These are phyloP conservation scores for Fusarium tricinctum DNA, from an alignment of 2,329 filamentous ascomycete genomes.

Conservation along the genomic window DNA sequence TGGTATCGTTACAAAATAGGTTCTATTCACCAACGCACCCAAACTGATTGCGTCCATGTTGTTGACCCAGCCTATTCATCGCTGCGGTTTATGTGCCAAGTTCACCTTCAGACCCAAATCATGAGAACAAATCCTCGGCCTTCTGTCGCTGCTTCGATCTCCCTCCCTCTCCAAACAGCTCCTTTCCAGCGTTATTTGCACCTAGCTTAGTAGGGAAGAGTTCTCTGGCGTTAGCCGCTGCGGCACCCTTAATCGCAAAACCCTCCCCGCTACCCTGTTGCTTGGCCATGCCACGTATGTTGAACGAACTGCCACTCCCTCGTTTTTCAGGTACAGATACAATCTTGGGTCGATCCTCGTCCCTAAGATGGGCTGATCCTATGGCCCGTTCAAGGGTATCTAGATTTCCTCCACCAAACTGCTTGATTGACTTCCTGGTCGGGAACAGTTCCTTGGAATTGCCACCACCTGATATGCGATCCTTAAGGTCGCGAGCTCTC, in stretches of 20 bases:
- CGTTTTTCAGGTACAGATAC: conserved; percentile 66
- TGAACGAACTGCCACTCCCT: conserved; percentile 62
- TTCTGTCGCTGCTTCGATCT: conserved; percentile 70
- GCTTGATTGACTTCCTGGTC: conserved; percentile 48
- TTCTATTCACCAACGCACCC: conserved; percentile 36
- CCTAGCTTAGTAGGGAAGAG: conserved; percentile 76
- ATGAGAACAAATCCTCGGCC: conserved; percentile 81
- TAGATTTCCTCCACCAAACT: conserved; percentile 51
- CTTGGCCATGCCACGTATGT: conserved; percentile 71
- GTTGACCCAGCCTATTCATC: conserved; percentile 9
- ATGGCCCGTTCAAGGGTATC: conserved; percentile 58
- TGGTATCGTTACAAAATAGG: conserved; percentile 50
- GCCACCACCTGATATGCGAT: conserved; percentile 52
- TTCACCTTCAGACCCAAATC: conserved; percentile 55
- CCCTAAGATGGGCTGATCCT: conserved; percentile 55
- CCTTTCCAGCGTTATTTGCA: conserved; percentile 73
- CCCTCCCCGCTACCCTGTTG: conserved; percentile 63
- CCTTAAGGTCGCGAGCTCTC: conserved; percentile 54
- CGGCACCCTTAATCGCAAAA: conserved; percentile 76
- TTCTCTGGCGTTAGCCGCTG: conserved; percentile 67
- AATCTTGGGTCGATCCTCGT: conserved; percentile 66
- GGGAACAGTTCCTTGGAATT: conserved; percentile 59
- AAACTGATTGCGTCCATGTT: conserved; percentile 22
- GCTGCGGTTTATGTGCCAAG: conserved; percentile 4
- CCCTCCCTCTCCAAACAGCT: conserved; percentile 72